Conservation (phyloP, 2,329 filamentous ascomycete species). For the Venturia pyrina region DNA sequence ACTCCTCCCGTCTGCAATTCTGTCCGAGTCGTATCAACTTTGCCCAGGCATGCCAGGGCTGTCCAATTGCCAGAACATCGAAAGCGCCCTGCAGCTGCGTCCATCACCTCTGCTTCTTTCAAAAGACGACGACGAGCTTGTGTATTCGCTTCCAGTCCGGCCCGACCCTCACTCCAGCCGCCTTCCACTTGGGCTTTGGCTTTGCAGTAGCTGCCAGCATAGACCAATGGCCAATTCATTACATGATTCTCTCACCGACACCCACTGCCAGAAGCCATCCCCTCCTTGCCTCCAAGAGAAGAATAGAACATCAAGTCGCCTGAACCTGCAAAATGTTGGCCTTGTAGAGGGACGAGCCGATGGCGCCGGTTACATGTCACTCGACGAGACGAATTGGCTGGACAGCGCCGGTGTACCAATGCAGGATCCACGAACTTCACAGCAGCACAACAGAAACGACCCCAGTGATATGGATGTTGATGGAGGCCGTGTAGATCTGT, state of each 20-base stretch:
- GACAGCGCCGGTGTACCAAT: not conserved
- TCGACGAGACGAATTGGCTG: not conserved
- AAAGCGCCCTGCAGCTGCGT: not conserved
- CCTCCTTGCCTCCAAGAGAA: not conserved
- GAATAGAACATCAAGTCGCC: not conserved
- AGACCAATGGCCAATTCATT: not conserved
- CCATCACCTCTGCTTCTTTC: not conserved
- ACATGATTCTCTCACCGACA: conserved; percentile 1
- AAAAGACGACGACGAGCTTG: not conserved
- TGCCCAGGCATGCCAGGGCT: too few species aligned
- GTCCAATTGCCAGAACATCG: too few species aligned
- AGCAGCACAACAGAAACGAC: not conserved
- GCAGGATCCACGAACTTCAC: not conserved
- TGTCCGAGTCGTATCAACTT: too few species aligned
- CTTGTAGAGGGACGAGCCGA: not conserved
- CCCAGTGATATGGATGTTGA: not conserved
- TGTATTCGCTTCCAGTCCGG: not conserved
- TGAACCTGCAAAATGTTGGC: not conserved
- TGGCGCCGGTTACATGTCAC: not conserved
- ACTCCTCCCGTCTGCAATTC: too few species aligned
- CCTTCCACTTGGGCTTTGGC: not conserved
- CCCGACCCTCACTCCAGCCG: not conserved
- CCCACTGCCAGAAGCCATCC: not conserved
- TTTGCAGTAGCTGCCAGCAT: not conserved
- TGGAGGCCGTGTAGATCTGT: too few species aligned